Percentiles rank a stretch among this genome's conserved stretches.
Evolutionary conservation across 83 land plant species (phyloP).

Genomic region (Picea engelmannii): DNA sequence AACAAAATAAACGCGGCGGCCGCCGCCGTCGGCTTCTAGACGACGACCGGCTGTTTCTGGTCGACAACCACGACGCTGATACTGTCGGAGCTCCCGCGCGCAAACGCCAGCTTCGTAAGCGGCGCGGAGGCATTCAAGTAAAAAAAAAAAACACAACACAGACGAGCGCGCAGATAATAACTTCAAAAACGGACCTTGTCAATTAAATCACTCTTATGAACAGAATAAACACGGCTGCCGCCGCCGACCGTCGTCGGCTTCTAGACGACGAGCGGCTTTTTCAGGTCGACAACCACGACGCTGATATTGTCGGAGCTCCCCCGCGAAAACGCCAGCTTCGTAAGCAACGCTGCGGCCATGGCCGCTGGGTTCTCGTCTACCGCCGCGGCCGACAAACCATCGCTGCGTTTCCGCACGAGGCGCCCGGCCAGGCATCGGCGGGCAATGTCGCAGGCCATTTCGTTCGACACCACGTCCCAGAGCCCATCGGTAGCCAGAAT

Average conservation of each 20-base stretch:
- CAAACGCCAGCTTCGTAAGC: not conserved
- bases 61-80: slow-evolving; percentile 7
- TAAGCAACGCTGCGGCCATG: slow-evolving; percentile 52
- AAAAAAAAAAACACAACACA: too few species aligned
- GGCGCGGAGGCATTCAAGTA: too few species aligned
- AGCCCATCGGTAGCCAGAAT: slow-evolving; percentile 65
- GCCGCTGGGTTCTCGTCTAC: slow-evolving; percentile 39
- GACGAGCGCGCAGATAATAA: too few species aligned
- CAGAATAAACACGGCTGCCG: not conserved
- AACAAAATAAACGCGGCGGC: too few species aligned
- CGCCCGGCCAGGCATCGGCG: slow-evolving; percentile 37
- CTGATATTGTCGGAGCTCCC: slow-evolving; percentile 12
- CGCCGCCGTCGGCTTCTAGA: too few species aligned
- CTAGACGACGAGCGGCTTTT: too few species aligned
- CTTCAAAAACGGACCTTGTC: too few species aligned
- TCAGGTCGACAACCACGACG: slow-evolving; percentile 8
- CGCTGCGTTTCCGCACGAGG: slow-evolving; percentile 16
- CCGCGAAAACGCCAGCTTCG: slow-evolving; percentile 1
- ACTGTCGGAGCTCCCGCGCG: slow-evolving; percentile 7
- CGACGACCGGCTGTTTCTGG: not conserved
- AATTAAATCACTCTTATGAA: too few species aligned
- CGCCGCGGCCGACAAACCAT: slow-evolving; percentile 17
- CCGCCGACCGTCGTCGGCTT: not conserved
- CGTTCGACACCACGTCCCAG: slow-evolving; percentile 63
- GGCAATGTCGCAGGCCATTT: slow-evolving; percentile 46